Evolutionary conservation across 2,329 filamentous ascomycete species (phyloP), one percentile per base, ranked within the genome.

Genomic region (Fusarium globosum): DNA sequence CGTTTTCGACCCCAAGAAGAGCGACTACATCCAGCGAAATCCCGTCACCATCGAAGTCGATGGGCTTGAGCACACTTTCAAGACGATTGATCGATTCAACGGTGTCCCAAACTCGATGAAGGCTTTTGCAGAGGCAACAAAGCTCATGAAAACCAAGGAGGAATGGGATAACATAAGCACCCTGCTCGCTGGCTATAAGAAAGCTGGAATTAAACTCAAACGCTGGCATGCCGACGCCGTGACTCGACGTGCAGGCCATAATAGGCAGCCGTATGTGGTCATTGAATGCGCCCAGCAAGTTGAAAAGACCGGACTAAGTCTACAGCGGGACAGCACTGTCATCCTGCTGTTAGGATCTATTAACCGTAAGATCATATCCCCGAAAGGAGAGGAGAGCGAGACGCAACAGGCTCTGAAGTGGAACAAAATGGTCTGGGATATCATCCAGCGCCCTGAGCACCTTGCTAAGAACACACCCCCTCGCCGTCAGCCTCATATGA

Each of bases 41-140:
- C 88, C 89, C 42, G 84, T 91, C 69, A 83, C 84, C 68, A 87
- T 91, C 71, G 87, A 90, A 73, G 85, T 92, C 72, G 88, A 88
- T 67, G 89, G 85, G 74, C 83, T 89, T 66, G 82, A 88, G 71
- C 80, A 88, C 79, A 85, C 83, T 72, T 90, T 90, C 81, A 80
- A 81, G 53, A 81, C 86, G 77, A 80, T 86, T 64, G 79, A 89
- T 80, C 78, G 73, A n/a, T 71, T 83, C 71, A 80, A 68, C 26
- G 84, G 83, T 45, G 64, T 88, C 9, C 86, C 85, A 42, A 82
- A 82, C 71, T 85, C 86, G 10, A 82, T 82, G 30, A 78, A 79
- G 39, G 76, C 81, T 55, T 70, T 88, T 46, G 58, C 71, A 42
- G 26, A 78, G 12, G 86, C 84, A 39, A 68, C 90, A 61, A 23